phyloP scores from a whole-genome alignment of 805 yeast species.

The Candida ipomoeae region DNA sequence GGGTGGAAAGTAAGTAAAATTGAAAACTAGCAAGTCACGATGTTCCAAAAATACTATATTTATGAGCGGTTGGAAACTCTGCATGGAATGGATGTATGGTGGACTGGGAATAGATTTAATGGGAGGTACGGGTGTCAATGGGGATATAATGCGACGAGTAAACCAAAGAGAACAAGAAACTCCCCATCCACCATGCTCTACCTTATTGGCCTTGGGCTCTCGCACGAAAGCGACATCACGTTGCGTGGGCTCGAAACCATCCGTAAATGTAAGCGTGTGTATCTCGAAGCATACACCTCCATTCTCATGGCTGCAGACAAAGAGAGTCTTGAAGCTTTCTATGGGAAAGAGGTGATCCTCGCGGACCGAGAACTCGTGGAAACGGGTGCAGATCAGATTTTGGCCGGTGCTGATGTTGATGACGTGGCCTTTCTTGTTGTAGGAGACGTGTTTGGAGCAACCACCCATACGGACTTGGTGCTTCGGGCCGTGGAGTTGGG shows the following conservation, averaged over 20 bases:
- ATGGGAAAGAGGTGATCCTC: conserved; percentile 77
- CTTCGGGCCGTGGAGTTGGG: conserved; percentile 84
- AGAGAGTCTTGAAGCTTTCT: conserved; percentile 70
- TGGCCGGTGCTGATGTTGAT: conserved; percentile 69
- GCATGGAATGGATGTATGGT: no score
- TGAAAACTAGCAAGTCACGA: no score
- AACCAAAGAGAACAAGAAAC: no score
- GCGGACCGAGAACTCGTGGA: conserved; percentile 97
- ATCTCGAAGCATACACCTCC: conserved; percentile 92
- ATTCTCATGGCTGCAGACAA: conserved; percentile 89
- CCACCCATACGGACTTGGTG: conserved; percentile 93
- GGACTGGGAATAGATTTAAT: no score
- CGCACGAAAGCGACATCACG: conserved; percentile 85
- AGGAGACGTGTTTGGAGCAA: conserved; percentile 97
- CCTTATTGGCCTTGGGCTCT: conserved; percentile 86
- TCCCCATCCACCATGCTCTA: conserved; percentile 58
- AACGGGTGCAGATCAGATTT: conserved; percentile 76
- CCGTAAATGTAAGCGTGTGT: conserved; percentile 80
- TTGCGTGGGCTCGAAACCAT: conserved; percentile 90
- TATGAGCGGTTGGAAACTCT: no score
- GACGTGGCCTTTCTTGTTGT: conserved; percentile 94
- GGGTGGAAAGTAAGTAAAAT: no score
- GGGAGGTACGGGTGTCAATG: not conserved
- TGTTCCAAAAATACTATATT: no score
- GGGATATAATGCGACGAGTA: no score